These are phyloP conservation scores for Fusarium metavorans DNA, from an alignment of 2,329 filamentous ascomycete genomes.

Conservation along the genomic window DNA sequence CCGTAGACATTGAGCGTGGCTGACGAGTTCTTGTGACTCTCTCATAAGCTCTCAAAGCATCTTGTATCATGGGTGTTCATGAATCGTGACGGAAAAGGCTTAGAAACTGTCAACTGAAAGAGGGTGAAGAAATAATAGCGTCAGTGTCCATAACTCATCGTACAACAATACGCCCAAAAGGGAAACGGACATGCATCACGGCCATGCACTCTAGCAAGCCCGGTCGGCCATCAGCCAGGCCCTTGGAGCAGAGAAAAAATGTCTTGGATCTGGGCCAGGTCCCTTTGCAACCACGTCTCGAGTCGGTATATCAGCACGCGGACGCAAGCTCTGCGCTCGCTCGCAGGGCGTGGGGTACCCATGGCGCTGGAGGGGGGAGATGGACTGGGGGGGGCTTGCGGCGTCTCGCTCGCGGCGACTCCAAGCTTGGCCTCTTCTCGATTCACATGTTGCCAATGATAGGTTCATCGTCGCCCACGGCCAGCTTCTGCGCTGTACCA, in stretches of 20 bases:
- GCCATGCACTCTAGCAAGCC: slow-evolving; percentile 14
- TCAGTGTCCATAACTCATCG: background rate
- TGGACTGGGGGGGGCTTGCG: slow-evolving; percentile 10
- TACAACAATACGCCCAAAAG: slow-evolving; percentile 15
- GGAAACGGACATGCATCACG: slow-evolving; percentile 17
- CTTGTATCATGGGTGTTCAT: background rate
- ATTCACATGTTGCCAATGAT: slow-evolving; percentile 47
- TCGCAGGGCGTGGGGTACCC: slow-evolving; percentile 38
- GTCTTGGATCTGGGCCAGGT: background rate
- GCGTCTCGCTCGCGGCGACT: slow-evolving; percentile 31
- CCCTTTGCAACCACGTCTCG: slow-evolving; percentile 25
- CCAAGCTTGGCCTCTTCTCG: slow-evolving; percentile 36
- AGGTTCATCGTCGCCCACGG: slow-evolving; percentile 44
- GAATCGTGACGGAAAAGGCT: background rate
- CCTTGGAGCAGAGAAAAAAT: background rate
- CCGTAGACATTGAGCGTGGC: slow-evolving; percentile 1
- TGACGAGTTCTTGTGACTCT: background rate
- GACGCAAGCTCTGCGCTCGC: slow-evolving; percentile 11
- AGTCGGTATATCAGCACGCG: slow-evolving; percentile 42
- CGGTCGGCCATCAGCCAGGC: background rate
- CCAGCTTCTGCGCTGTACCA: slow-evolving; percentile 26
- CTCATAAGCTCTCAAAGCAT: background rate
- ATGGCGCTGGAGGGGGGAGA: slow-evolving; percentile 13
- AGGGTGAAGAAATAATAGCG: slow-evolving; percentile 1
- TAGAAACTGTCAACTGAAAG: background rate